Evolutionary conservation across 371 early-diverging fungal genomes (phyloP).

Genomic region (Mucor plumbeus): DNA sequence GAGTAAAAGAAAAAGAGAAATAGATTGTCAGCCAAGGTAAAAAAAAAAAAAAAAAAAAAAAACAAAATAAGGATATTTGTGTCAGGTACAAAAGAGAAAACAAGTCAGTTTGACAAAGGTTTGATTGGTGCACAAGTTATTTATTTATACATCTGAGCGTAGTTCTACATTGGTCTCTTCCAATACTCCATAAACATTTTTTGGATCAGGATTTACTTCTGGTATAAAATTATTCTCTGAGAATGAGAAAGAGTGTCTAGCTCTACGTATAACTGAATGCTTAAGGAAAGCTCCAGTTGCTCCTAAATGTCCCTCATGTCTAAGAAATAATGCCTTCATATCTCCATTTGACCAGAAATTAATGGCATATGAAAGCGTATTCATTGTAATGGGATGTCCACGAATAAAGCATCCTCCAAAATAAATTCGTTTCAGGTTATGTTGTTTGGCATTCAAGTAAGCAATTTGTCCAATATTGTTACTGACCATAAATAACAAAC

Average conservation of each 20-base stretch:
- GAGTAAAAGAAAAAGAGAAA: neutral
- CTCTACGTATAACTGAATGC: slow-evolving; percentile 37
- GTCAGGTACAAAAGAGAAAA: too few relatives aligned
- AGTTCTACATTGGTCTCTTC: slow-evolving; percentile 29
- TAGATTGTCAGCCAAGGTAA: neutral
- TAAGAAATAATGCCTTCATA: slow-evolving; percentile 92
- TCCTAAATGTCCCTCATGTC: slow-evolving; percentile 97
- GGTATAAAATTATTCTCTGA: slow-evolving; percentile 65
- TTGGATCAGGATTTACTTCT: slow-evolving; percentile 22
- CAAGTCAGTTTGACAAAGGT: neutral
- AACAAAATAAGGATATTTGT: too few relatives aligned
- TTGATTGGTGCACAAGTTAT: neutral
- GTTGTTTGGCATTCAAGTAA: slow-evolving; percentile 92
- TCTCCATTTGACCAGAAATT: slow-evolving; percentile 96
- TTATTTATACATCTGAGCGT: slow-evolving; percentile 20
- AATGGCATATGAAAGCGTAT: slow-evolving; percentile 94
- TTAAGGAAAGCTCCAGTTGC: slow-evolving; percentile 82
- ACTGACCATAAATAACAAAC: slow-evolving; percentile 91
- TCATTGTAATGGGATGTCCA: slow-evolving; percentile 97
- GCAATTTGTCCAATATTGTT: slow-evolving; percentile 99
- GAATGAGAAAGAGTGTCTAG: slow-evolving; percentile 66
- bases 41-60: too few relatives aligned
- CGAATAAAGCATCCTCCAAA: slow-evolving; percentile 97
- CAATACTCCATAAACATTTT: slow-evolving; percentile 21
- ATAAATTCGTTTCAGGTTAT: slow-evolving; percentile 90